Base-by-base conservation (phyloP, 2,329 filamentous ascomycete genomes). In the Colletotrichum filicis region DNA sequence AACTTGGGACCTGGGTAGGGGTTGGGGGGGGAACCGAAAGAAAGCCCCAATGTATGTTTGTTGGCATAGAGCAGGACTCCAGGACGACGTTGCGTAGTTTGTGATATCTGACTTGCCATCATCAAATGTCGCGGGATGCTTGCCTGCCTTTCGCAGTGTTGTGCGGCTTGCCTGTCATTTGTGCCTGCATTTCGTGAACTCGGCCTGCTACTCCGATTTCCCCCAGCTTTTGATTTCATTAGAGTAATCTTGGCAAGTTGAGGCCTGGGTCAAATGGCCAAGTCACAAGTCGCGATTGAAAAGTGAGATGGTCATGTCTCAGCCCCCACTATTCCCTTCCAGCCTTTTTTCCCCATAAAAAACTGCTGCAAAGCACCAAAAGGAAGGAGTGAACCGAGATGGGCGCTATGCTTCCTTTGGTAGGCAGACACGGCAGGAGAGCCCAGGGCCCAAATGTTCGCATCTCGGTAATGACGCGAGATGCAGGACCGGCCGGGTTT, bases 381-480 rank as follows among this genome's bases (percentile, higher is more conserved):
- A 19, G 42, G 42, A 46, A 46, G 19, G 42, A 46, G 42, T n/a
- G 42, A 46, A 46, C 42, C 19, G 42, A n/a, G 16, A 46, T 46
- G 16, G 42, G 42, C 42, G 42, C 42, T 49, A 49, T 19, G 42
- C 42, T 49, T 19, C 42, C 42, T 49, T 49, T 19, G 42, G 16
- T 49, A 49, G 19, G 42, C 42, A 49, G 42, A 49, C 42, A 49
- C 42, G 42, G 42, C 42, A 49, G 42, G 42, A 49, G 37, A 16
- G 37, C 16, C 37, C 37, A 42, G 37, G 37, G 14, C 42, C 42
- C 42, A n/a, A 49, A 49, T 4, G 19, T 49, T 49, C 42, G 42
- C 42, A 49, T 49, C 60, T 63, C 60, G 60, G 60, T 63, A 63
- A 63, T 63, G 60, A 63, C 60, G 60, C 60, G 26, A 53, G 60